These are phyloP conservation scores for Metschnikowia aberdeeniae DNA, from an alignment of 805 yeast species.

Conservation along the genomic window DNA sequence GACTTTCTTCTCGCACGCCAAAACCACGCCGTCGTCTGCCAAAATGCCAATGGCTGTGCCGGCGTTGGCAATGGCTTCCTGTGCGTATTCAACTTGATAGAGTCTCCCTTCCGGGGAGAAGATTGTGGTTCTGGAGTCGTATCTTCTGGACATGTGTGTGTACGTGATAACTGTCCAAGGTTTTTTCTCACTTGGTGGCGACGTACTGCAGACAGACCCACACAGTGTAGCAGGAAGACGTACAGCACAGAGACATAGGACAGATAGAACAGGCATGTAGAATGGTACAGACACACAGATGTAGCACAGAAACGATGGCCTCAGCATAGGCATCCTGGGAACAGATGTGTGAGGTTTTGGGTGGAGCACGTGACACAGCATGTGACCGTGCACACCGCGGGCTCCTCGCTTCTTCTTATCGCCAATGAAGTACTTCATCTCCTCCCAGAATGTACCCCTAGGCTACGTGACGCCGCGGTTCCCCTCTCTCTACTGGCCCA, in stretches of 20 bases:
- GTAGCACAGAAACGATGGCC: too few relatives aligned
- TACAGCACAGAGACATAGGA: too few relatives aligned
- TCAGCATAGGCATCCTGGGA: too few relatives aligned
- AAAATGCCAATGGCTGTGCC: constrained; percentile 79
- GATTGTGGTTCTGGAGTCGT: constrained; percentile 98
- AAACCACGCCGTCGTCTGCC: constrained; percentile 81
- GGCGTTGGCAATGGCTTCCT: constrained; percentile 83
- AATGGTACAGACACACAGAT: too few relatives aligned
- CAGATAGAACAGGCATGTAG: too few relatives aligned
- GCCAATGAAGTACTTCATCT: constrained; percentile 27
- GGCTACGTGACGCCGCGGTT: constrained; percentile 78
- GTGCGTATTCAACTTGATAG: constrained; percentile 95
- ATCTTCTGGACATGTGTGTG: constrained; percentile 79
- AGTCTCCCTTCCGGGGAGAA: constrained; percentile 98
- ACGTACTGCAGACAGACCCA: constrained; percentile 2
- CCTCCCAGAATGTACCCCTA: constrained; percentile 61
- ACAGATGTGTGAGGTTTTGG: too few relatives aligned
- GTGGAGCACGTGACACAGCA: not conserved
- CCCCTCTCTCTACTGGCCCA: constrained; percentile 79
- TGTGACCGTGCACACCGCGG: not conserved
- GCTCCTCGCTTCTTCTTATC: not conserved
- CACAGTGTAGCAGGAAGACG: not conserved
- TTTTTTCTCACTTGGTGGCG: constrained; percentile 9
- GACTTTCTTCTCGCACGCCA: constrained; percentile 95
- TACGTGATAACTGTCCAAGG: not conserved